Evolutionary conservation across 2,329 filamentous ascomycete genomes (phyloP), one percentile per base, ranked within the genome.

Genomic region (Lachnellula suecica): DNA sequence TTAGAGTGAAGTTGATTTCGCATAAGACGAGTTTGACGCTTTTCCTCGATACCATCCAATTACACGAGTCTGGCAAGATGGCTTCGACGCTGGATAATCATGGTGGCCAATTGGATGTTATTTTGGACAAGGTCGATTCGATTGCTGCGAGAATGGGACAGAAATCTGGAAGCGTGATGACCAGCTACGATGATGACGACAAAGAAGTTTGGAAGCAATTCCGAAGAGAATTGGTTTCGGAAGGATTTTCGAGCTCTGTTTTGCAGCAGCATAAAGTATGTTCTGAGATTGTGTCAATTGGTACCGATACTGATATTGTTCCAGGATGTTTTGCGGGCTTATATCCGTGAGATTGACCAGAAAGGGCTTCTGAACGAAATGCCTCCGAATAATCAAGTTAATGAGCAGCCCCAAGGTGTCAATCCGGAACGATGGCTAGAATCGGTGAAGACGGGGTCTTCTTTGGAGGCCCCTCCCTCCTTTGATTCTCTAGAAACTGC

Each of bases 71-170:
- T 0, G 68, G 70, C 17, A 76, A 73, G 56, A 63, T 71, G 59
- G 57, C 68, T 52, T 61, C 61, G 19, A 52, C 47, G 5, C 47
- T 65, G 27, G 57, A 65, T 44, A 57, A 56, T 40, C 53, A 63
- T 9, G 58, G 60, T 56, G 55, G 64, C 71, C 44, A 71, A 42
- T 68, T 83, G 29, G 78, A 84, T 51, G 64, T 66, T 7, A 83
- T 85, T 62, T 79, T 83, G 65, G 77, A 82, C 63, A 82, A 84
- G 61, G 78, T 85, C 27, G 82, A 86, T 59, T 68, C 68, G 25
- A 78, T 85, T 56, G 82, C 83, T 3, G 66, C 71, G 10, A 73
- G 74, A 10, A 71, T 85, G 22, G 78, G 77, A 46, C 70, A 71
- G 10, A 71, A 73, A 29, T 46, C 47, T 69, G 70, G 56, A 44